A percentile compares a stretch with the other conserved stretches of the same genome.
Evolutionary conservation across 345 rosid genomes (phyloP).

Genomic region (Ceriops decandra): DNA sequence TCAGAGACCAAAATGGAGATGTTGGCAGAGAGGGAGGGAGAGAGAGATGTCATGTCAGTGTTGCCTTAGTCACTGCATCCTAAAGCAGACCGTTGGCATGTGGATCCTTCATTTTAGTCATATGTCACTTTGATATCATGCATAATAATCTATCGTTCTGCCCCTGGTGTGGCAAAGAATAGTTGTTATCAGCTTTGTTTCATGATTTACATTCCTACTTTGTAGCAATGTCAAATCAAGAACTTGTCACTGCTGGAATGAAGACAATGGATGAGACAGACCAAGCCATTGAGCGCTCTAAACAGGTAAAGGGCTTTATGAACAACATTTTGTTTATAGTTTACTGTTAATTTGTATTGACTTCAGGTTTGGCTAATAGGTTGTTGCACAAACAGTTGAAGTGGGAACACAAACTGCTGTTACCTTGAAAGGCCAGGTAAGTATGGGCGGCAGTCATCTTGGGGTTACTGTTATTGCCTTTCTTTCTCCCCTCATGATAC

Average conservation of each 20-base stretch:
- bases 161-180: not conserved
- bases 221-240: constrained; percentile 90
- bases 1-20: too few species aligned
- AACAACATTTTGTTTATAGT: not conserved
- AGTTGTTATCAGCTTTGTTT: not conserved
- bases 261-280: constrained; percentile 96
- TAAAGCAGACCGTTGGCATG: too few species aligned
- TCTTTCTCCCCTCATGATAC: not conserved
- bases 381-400: constrained; percentile 94
- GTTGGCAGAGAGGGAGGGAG: too few species aligned
- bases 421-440: constrained; percentile 89
- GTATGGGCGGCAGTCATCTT: constrained; percentile 15
- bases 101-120: not conserved
- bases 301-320: constrained; percentile 46
- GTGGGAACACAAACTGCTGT: constrained; percentile 96
- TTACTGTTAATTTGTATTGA: not conserved
- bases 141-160: not conserved
- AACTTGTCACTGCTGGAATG: constrained; percentile 71
- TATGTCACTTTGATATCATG: not conserved
- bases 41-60: too few species aligned
- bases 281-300: constrained; percentile 90
- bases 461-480: not conserved
- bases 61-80: too few species aligned
- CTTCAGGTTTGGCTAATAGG: constrained; percentile 40
- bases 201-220: constrained; percentile 4